Evolutionary conservation across 2,329 filamentous ascomycete genomes (phyloP), one percentile per base, ranked within the genome.

Genomic region (Decorospora gaudefroyi): DNA sequence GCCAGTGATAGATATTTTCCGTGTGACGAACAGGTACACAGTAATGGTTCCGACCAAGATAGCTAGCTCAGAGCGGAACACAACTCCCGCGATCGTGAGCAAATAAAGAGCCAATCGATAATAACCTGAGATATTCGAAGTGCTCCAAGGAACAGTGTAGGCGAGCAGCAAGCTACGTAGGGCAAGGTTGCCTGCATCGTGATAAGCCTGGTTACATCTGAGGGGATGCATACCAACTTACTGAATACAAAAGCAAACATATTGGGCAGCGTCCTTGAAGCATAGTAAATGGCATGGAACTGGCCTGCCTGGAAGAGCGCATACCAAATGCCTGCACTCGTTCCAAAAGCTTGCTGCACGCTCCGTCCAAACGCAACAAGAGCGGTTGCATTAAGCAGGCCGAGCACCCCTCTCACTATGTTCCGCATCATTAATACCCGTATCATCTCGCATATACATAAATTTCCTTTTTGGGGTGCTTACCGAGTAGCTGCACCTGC

Each of bases 251-350:
- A 93, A 13, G 93, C 91, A 72, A 96, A 95, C 87, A 95, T 96
- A 68, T 99, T 99, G 2, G 93, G 93, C 54, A 99, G 74, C 2
- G 90, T 93, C 49, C 93, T 80, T 11, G 90, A 93, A 10, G 91
- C 86, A 74, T 99, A 99, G 72, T 90, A 99, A 50, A 93, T 79
- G 49, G 95, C 74, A 72, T 99, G 93, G 64, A 99, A 99, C 70
- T 97, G 92, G 69, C 84, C 86, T 1, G 82, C 81, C 64, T 90
- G 86, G 40, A 97, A 77, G 26, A 88, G 50, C 3, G 86, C 72
- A 74, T 87, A 99, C 90, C 92, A 97, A 42, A 84, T 77, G 4
- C 83, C 86, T 3, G 85, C 81, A 4, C 76, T 76, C 18, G 70
- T 73, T 10, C 93, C 92, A 69, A 86, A 92, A 3, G 84, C 82